Evolutionary conservation across 2,329 filamentous ascomycete species (phyloP), one percentile per base, ranked within the genome.

Genomic region (Diaporthe eres): DNA sequence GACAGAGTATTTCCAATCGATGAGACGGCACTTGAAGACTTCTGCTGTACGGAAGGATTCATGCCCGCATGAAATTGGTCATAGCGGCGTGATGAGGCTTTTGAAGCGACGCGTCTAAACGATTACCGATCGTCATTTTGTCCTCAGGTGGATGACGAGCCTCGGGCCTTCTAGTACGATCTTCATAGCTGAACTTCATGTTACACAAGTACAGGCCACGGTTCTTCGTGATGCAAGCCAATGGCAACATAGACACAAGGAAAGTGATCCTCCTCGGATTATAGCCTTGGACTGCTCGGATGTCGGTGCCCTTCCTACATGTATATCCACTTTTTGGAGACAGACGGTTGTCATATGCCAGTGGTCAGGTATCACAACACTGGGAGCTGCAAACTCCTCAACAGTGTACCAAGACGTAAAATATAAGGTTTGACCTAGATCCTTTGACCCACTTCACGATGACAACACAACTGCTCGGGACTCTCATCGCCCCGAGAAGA

Each of bases 221-320:
- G 37, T 51, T 6, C 44, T 49, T 67, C 13, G 22, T 37, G 15
- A 9, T 31, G 42, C 7, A 67, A 34, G 63, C 63, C 63, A 67
- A 67, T 67, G 19, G 44, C 17, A 67, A 19, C 12, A 34, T 51
- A 8, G 44, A 31, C 25, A 37, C 44, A 34, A 51, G 63, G 44
- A 37, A 67, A 67, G 10, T 8, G 19, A 67, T 67, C 63, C 63
- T 67, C 7, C 63, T 67, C 63, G 63, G 63, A 67, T 44, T 51
- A 13, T 31, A 49, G 63, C 44, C 19, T 31, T 34, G 28, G 12
- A 17, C 44, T 51, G 10, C 44, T 67, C 63, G 63, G 63, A 67
- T 67, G 63, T 67, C 63, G 63, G 63, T 51, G 28, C 19, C 19
- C 19, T 51, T 67, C 19, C 28, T 51, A 39, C 10, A 39, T 13